Conservation (phyloP, 2,329 filamentous ascomycete species). For the Tricladium varicosporioides region DNA sequence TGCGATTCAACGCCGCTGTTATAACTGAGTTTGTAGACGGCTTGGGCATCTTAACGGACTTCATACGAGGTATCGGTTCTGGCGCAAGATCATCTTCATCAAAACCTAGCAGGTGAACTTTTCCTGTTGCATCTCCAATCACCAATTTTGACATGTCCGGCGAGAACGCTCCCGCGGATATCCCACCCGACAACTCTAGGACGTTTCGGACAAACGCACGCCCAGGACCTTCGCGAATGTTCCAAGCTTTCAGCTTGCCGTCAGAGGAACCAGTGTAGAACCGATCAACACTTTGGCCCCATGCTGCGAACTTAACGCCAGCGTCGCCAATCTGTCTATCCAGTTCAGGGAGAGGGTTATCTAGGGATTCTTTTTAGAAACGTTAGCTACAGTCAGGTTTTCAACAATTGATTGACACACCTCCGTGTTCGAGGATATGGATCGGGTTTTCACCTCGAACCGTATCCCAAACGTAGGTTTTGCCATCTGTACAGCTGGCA, state of each 20-base stretch:
- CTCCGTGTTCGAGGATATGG: slow-evolving; percentile 54
- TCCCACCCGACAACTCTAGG: slow-evolving; percentile 52
- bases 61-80: too few relatives aligned
- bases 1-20: slow-evolving; percentile 11
- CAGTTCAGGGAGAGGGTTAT: slow-evolving; percentile 29
- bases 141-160: slow-evolving; percentile 53
- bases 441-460: slow-evolving; percentile 53
- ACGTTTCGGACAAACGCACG: slow-evolving; percentile 51
- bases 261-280: slow-evolving; percentile 65
- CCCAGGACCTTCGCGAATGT: slow-evolving; percentile 44
- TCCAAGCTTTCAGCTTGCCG: slow-evolving; percentile 62
- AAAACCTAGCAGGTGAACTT: slow-evolving; percentile 53
- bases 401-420: slow-evolving; percentile 23
- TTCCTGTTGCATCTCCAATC: slow-evolving; percentile 60
- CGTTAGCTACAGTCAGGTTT: slow-evolving; percentile 12
- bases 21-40: too few relatives aligned
- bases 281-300: slow-evolving; percentile 55
- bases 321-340: slow-evolving; percentile 53
- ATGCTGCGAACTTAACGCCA: slow-evolving; percentile 62
- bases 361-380: slow-evolving; percentile 26
- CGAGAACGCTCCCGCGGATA: slow-evolving; percentile 58
- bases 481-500: slow-evolving; percentile 60
- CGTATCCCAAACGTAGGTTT: slow-evolving; percentile 63
- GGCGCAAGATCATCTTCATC: slow-evolving; percentile 39
- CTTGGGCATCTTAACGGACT: too few relatives aligned